These are phyloP conservation scores for Globisporangium cystogenes DNA, from an alignment of 352 stramenopile species.

Conservation along the genomic window DNA sequence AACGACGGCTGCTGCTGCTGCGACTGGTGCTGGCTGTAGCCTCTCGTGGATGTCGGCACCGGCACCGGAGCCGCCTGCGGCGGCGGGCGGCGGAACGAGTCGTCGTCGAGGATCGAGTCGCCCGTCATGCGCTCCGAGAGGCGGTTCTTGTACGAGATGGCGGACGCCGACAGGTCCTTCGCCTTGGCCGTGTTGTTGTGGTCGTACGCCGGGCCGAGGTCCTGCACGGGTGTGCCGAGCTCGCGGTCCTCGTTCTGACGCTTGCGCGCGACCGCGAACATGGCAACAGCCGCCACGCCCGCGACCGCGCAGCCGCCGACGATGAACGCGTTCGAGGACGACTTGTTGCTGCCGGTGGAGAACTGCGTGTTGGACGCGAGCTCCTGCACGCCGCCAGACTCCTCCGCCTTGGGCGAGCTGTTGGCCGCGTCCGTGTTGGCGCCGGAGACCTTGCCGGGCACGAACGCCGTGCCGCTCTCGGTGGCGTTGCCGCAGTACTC, in stretches of 20 bases:
- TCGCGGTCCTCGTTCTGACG: constrained; percentile 14
- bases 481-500: constrained; percentile 13
- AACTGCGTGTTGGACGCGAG: constrained; percentile 20
- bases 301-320: constrained; percentile 22
- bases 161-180: constrained; percentile 4
- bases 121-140: constrained; percentile 13
- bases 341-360: constrained; percentile 12
- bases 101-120: constrained; percentile 8
- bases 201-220: constrained; percentile 10
- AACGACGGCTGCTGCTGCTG: background rate
- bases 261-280: constrained; percentile 33
- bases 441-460: constrained; percentile 4
- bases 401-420: background rate
- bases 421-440: constrained; percentile 6
- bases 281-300: constrained; percentile 21
- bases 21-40: constrained; percentile 1
- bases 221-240: constrained; percentile 22
- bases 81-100: constrained; percentile 1
- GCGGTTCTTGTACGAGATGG: constrained; percentile 10
- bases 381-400: constrained; percentile 7
- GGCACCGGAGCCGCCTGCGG: background rate
- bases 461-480: constrained; percentile 1
- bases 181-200: constrained; percentile 17
- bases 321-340: constrained; percentile 16
- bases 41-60: background rate